Evolutionary conservation across 179 eudicot species (phyloP).

Genomic region (Beta macrorhiza): DNA sequence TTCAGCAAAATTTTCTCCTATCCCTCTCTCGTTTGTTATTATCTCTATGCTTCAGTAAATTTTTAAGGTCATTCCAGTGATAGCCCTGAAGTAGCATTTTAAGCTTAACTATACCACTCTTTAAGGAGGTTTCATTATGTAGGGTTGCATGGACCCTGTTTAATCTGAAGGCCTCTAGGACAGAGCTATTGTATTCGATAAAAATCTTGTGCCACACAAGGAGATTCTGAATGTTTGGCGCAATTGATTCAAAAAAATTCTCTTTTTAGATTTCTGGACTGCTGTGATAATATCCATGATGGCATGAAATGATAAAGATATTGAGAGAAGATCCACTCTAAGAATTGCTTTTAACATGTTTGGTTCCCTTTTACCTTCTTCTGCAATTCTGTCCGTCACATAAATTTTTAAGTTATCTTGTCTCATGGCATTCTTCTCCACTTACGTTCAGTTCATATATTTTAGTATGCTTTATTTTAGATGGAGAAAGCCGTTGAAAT

Average conservation of each 20-base stretch:
- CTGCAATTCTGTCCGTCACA: neutral
- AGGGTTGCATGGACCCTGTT: too few relatives aligned
- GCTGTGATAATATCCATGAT: neutral
- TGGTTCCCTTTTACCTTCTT: neutral
- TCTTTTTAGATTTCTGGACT: neutral
- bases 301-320: neutral
- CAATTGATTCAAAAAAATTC: neutral
- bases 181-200: too few relatives aligned
- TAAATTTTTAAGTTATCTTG: neutral
- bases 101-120: too few relatives aligned
- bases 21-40: too few relatives aligned
- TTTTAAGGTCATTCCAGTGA: too few relatives aligned
- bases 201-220: neutral
- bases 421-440: conserved; percentile 3
- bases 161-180: too few relatives aligned
- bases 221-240: neutral
- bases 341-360: neutral
- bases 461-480: conserved; percentile 38
- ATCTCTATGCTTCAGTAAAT: too few relatives aligned
- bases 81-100: too few relatives aligned
- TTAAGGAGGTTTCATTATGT: too few relatives aligned
- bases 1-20: too few relatives aligned
- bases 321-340: neutral
- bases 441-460: neutral
- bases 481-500: conserved; percentile 77